Base-by-base conservation (phyloP, 2,329 filamentous ascomycete species). In the Sporothrix brasiliensis region DNA sequence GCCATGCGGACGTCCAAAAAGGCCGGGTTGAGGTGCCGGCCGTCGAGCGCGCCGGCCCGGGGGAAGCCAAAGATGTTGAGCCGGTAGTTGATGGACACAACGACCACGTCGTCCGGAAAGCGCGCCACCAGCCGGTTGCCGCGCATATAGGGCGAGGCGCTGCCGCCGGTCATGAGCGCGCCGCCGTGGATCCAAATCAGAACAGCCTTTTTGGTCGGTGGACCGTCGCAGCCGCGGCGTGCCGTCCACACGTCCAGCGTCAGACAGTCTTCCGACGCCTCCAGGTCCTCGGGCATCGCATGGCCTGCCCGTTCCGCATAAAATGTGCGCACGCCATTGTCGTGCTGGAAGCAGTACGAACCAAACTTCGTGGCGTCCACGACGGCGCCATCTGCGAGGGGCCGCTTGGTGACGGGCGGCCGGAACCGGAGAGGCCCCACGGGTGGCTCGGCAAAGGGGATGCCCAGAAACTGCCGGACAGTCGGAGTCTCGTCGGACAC, bases 1-100 rank as follows among this genome's bases (percentile, higher is more conserved):
- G 83, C 83, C 0, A 79, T 73, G 2, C 84, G 80, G 73, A 86
- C 85, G 73, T 87, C 84, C 0, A 80, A 77, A 4, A 86, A 74
- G 0, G 83, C 83, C 1, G 83, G 74, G 69, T 86, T 86, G n/a
- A 54, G 50, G 41, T 79, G 76, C 0, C 67, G 58, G 14, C 68
- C 68, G 0, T 69, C 72, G 10, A 68, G 21, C 2, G 34, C 66
- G 16, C 77, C 74, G 0, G 76, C 76, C 3, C 78, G 78, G 0
- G 80, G 81, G 69, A 83, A 83, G 24, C 81, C 80, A 54, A 83
- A 81, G 68, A 83, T 78, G 68, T 79, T 81, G 53, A 81, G 54
- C 0, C 82, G 80, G 72, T 82, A 85, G 77, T 84, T 85, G 68
- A 84, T 76, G 0, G 81, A 81, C 1, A 85, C 80, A 0, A 85